Evolutionary conservation across 179 eudicot species (phyloP), one percentile per base, ranked within the genome.

Genomic region (Spergularia azorica): DNA sequence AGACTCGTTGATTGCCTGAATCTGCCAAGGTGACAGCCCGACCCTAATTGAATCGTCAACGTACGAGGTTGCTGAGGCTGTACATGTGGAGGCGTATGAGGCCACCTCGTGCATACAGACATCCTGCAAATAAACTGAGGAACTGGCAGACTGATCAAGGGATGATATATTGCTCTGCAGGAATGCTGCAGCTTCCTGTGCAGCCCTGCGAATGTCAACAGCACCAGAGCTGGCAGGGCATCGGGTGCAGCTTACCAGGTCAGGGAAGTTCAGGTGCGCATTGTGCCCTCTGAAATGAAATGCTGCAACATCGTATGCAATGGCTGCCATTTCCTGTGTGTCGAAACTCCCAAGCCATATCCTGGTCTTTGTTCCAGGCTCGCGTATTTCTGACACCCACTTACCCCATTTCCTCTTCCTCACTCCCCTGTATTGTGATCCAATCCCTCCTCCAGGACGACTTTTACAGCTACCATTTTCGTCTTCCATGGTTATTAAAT

Each of bases 241-340:
- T 17, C 89, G 83, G 15, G 83, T 41, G 15, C 63, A 46, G 4
- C 67, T 72, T 59, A 63, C 81, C 68, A 83, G 72, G 56, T 83
- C 83, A n/a, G 93, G 91, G 67, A 88, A 89, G 76, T 89, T 89
- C 18, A 89, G 79, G 63, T 77, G 79, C 8, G 87, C 89, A 0
- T 64, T 76, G 12, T 57, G 54, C 9, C 87, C 87, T 59, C 87
- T 74, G 14, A 84, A 65, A 71, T 84, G 77, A 39, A 76, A 84
- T 39, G 85, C 87, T 39, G 87, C 87, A 10, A 77, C 81, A 59
- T 84, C 87, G 21, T 84, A 84, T 16, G 87, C 87, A 69, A 82
- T 56, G 12, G 87, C 87, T 1, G 87, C 87, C 87, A 84, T 84
- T 68, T 84, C 85, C 39, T 83, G 74, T 2, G 87, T 84, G 48